Base-by-base conservation (phyloP, 2,329 filamentous ascomycete genomes). In the Chaetomium sp. region DNA sequence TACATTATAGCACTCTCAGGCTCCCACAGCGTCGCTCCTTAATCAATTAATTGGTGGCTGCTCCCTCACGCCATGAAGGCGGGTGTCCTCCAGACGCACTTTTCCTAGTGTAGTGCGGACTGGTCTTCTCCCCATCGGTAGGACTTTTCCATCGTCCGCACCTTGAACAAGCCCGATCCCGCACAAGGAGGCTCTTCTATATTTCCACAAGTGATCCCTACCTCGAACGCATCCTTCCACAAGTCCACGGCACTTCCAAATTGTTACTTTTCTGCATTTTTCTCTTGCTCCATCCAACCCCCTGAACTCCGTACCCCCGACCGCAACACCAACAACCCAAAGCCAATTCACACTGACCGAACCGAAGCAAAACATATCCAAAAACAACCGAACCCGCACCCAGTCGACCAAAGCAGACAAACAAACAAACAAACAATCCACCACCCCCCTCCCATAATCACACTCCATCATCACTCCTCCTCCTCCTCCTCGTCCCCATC, bases 401-500 rank as follows among this genome's bases (percentile, higher is more conserved):
- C 16, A n/a, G 3, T 9, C 3, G 19, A 49, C 6, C 27, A n/a
- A 31, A 31, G 13, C n/a, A 47, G 23, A 13, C 19, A 47, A 47
- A 21, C 23, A 47, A 47, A 8, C 45, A 23, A 47, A 10, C 45
- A 0, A 9, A 12, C 45, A n/a, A 47, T 19, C 19, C 19, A 27
- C 12, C 23, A 6, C 47, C 25, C 2, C 38, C 38, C 38, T 42
- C 23, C 12, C 13, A 13, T 8, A 1, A 25, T 6, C 10, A 19
- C 13, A 45, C 13, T 10, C 33, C 6, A n/a, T 27, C 3, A 45
- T 27, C 27, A 16, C 5, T 50, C 45, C 45, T 19, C n/a, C 33
- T 29, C 23, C 9, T 16, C 12, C 27, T 45, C 31, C 13, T 72
- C 72, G 47, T 74, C 72, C 49, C 74, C 74, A 25, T 74, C 74